A percentile compares a stretch with the other conserved stretches of the same genome.
Conservation (phyloP, 1,284 basidiomycete genomes). For the Meripilus lineatus region DNA sequence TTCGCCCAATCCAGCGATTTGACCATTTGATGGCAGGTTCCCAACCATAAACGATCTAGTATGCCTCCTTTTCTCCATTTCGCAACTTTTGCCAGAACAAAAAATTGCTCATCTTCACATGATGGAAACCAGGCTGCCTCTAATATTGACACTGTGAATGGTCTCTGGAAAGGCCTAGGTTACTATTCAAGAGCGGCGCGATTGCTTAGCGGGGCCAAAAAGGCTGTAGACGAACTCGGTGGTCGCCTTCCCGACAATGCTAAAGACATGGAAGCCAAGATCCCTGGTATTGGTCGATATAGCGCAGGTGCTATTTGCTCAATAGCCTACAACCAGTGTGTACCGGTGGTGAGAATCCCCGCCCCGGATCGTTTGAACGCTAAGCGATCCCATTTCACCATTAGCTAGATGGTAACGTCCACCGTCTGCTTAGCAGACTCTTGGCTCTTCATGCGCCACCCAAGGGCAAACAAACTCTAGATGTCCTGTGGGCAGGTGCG, state of each 20-base stretch:
- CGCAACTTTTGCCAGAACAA: not conserved
- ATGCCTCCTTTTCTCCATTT: slow-evolving; percentile 17
- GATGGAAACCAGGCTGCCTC: slow-evolving; percentile 57
- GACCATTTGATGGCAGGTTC: slow-evolving; percentile 49
- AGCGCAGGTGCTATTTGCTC: slow-evolving; percentile 88
- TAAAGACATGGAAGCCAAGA: slow-evolving; percentile 75
- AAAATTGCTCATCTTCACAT: too few relatives aligned
- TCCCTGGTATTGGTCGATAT: slow-evolving; percentile 90
- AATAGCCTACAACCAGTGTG: slow-evolving; percentile 83
- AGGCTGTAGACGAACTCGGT: slow-evolving; percentile 59
- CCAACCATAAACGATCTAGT: slow-evolving; percentile 81
- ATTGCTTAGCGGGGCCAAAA: slow-evolving; percentile 75
- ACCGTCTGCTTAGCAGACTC: slow-evolving; percentile 76
- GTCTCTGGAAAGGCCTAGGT: slow-evolving; percentile 86
- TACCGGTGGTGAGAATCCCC: slow-evolving; percentile 63
- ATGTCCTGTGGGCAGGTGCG: slow-evolving; percentile 81
- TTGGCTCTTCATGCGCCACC: slow-evolving; percentile 80
- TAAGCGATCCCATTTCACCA: too few relatives aligned
- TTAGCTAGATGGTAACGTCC: slow-evolving; percentile 90
- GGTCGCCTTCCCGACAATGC: slow-evolving; percentile 80
- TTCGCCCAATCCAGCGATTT: slow-evolving; percentile 4
- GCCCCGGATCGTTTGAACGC: too few relatives aligned
- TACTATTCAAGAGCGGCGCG: slow-evolving; percentile 89
- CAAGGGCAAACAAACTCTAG: slow-evolving; percentile 72
- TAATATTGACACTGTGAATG: slow-evolving; percentile 82